Percentiles rank a stretch among this genome's conserved stretches.
phyloP scores from a whole-genome alignment of 164 flowering plant genomes.

The Sedum album region DNA sequence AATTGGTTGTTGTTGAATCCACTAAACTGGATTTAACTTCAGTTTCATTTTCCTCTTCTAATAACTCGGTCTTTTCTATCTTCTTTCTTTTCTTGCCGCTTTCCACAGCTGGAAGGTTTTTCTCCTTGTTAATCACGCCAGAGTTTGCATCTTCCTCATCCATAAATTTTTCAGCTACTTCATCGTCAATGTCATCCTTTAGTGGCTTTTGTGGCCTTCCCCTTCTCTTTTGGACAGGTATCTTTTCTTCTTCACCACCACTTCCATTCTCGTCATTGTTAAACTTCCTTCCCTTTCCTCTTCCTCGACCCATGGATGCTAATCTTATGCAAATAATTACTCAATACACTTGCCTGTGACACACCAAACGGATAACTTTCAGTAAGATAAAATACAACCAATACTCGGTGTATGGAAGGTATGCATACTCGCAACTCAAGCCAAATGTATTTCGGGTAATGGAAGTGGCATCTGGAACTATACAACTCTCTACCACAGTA shows the following conservation, averaged over 20 bases:
- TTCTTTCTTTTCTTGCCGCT: constrained; percentile 57
- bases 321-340: constrained; percentile 11
- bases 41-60: constrained; percentile 50
- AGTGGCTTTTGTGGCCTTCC: constrained; percentile 70
- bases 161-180: constrained; percentile 39
- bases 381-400: background rate
- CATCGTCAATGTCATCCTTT: constrained; percentile 56
- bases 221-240: constrained; percentile 66
- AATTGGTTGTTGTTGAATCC: constrained; percentile 25
- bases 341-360: constrained; percentile 8
- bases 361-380: background rate
- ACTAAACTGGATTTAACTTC: constrained; percentile 30
- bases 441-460: background rate
- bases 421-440: background rate
- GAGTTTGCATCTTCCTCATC: constrained; percentile 29
- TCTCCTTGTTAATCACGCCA: constrained; percentile 26
- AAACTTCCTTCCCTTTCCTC: constrained; percentile 69
- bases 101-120: constrained; percentile 22
- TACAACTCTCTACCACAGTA: background rate
- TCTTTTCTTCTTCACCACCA: constrained; percentile 64
- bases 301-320: constrained; percentile 63
- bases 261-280: constrained; percentile 58
- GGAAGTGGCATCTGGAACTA: background rate
- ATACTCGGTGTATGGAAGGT: background rate
- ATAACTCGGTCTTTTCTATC: constrained; percentile 31